phyloP scores from a whole-genome alignment of 202 grass and related monocot genomes.

The Cymbopogon flexuosus region DNA sequence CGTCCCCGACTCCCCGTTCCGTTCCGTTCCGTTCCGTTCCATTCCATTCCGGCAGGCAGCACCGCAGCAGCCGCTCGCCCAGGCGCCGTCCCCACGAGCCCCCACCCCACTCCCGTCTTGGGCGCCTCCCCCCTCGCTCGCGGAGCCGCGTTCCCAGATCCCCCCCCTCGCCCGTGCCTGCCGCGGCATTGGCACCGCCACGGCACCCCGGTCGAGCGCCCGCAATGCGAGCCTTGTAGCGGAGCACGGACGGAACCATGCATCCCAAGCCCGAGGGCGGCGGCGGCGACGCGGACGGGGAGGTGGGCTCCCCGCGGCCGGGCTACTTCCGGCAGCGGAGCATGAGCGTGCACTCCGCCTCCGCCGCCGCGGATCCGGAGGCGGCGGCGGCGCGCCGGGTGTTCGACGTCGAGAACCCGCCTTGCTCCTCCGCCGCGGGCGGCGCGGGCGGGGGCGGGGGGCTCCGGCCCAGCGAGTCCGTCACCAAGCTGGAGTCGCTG shows the following conservation, averaged over 20 bases:
- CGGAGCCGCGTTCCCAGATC: conserved; percentile 20
- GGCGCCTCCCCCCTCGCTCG: background rate
- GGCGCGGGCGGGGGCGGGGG: background rate
- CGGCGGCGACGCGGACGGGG: background rate
- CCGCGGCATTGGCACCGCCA: conserved; percentile 13
- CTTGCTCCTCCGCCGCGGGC: background rate
- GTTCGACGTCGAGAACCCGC: conserved; percentile 64
- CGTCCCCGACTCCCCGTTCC: too few species aligned
- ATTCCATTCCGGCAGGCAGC: conserved; percentile 25
- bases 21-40: too few species aligned
- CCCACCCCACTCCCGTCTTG: background rate
- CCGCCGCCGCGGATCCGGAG: conserved; percentile 27
- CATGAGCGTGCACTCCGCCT: conserved; percentile 59
- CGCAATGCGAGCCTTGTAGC: conserved; percentile 33
- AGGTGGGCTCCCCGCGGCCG: conserved; percentile 67
- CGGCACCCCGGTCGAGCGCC: background rate
- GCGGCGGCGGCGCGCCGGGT: conserved; percentile 28
- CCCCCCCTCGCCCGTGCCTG: background rate
- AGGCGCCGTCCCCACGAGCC: background rate
- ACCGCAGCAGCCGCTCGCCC: background rate
- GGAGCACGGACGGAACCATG: conserved; percentile 22
- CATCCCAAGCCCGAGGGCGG: conserved; percentile 33
- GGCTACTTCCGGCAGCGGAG: conserved; percentile 75
- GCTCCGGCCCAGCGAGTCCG: conserved; percentile 56
- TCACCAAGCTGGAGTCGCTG: conserved; percentile 72